Conservation (phyloP, 441 rosid genomes). For the Viola pubescens region DNA sequence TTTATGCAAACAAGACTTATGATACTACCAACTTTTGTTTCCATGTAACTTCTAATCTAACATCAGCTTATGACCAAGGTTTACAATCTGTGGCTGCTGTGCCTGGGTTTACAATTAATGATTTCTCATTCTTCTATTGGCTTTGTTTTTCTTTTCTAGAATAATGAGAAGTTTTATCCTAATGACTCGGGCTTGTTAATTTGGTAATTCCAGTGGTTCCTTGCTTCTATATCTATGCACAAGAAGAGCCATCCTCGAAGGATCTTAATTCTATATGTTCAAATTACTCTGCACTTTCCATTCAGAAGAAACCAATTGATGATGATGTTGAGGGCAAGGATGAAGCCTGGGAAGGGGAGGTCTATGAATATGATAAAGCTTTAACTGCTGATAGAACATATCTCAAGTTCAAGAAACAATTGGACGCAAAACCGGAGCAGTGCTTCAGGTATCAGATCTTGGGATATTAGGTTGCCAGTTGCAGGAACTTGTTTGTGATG, state of each 20-base stretch:
- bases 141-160: not conserved
- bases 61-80: too few species aligned
- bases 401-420: conserved; percentile 73
- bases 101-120: too few species aligned
- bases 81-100: too few species aligned
- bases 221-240: conserved; percentile 75
- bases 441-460: conserved; percentile 63
- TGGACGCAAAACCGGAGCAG: conserved; percentile 75
- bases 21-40: too few species aligned
- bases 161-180: not conserved
- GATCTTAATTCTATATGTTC: conserved; percentile 33
- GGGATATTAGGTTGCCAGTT: not conserved
- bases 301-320: conserved; percentile 35
- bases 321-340: conserved; percentile 36
- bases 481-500: conserved; percentile 3
- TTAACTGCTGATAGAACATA: conserved; percentile 71
- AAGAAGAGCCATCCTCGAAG: conserved; percentile 34
- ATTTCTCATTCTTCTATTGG: not conserved
- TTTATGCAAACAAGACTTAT: not conserved
- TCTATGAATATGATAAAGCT: conserved; percentile 77
- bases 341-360: conserved; percentile 66
- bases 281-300: conserved; percentile 37
- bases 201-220: conserved; percentile 51
- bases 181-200: not conserved
- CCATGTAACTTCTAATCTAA: too few species aligned